Conservation (phyloP, 1,284 basidiomycete species). For the Pascua guehoae region DNA sequence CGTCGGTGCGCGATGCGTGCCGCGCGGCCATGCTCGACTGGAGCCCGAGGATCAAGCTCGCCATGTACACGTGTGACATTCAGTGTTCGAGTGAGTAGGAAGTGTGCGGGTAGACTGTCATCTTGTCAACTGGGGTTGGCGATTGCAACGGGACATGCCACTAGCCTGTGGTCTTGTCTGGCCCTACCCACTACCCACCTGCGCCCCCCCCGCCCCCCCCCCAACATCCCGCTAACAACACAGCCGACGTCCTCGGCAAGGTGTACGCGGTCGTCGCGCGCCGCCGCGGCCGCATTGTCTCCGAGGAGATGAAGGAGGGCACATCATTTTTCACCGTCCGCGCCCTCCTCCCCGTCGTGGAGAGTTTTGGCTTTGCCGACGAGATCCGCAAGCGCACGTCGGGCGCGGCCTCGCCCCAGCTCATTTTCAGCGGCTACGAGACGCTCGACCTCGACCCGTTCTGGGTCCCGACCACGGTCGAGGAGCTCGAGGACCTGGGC, state of each 20-base stretch:
- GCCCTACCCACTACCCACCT: not conserved
- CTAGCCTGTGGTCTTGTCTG: no score
- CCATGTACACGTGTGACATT: slow-evolving; percentile 99
- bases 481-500: slow-evolving; percentile 94
- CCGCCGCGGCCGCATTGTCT: slow-evolving; percentile 83
- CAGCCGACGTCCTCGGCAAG: slow-evolving; percentile 83
- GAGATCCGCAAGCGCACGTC: slow-evolving; percentile 95
- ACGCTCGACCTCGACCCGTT: slow-evolving; percentile 90
- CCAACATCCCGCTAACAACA: no score
- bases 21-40: slow-evolving; percentile 87
- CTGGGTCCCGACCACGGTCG: slow-evolving; percentile 98
- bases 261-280: slow-evolving; percentile 93
- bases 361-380: slow-evolving; percentile 96
- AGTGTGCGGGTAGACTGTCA: slow-evolving; percentile 55
- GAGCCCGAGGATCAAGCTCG: slow-evolving; percentile 94
- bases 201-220: no score
- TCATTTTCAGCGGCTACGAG: slow-evolving; percentile 93
- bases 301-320: slow-evolving; percentile 98
- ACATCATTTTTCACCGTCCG: slow-evolving; percentile 91
- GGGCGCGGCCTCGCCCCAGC: slow-evolving; percentile 91
- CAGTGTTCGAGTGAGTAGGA: slow-evolving; percentile 51
- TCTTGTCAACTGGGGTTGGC: not conserved
- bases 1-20: slow-evolving; percentile 83
- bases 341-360: slow-evolving; percentile 89
- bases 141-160: not conserved